Evolutionary conservation across 1,139 yeast species (phyloP).

Genomic region (Taphrina wiesneri): DNA sequence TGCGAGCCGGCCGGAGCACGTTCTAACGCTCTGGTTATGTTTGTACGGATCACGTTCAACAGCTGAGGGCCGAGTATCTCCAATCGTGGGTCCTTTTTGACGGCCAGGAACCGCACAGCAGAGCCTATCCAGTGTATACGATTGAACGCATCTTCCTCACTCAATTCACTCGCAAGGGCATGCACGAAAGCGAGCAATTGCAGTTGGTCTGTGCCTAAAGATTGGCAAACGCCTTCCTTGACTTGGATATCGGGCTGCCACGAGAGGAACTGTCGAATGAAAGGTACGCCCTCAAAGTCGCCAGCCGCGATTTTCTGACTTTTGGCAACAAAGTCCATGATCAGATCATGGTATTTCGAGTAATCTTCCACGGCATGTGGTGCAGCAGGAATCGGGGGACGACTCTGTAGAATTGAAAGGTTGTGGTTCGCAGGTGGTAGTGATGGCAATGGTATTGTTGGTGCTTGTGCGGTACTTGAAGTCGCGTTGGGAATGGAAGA

Average conservation of each 20-base stretch:
- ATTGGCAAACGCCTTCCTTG: slow-evolving; percentile 9
- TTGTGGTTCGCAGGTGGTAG: neutral
- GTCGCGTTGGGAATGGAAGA: neutral
- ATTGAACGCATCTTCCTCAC: slow-evolving; percentile 11
- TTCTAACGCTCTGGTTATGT: neutral
- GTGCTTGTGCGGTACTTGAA: neutral
- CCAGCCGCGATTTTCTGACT: slow-evolving; percentile 11
- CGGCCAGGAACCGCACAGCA: neutral
- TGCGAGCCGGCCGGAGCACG: slow-evolving; percentile 8
- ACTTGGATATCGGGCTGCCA: slow-evolving; percentile 14
- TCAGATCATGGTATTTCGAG: slow-evolving; percentile 2
- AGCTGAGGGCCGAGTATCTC: slow-evolving; percentile 11
- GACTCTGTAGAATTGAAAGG: neutral
- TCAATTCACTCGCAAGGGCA: slow-evolving; percentile 13
- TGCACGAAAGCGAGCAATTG: slow-evolving; percentile 19
- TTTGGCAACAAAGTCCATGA: slow-evolving; percentile 14
- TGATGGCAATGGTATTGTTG: neutral
- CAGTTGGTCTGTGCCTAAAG: slow-evolving; percentile 3
- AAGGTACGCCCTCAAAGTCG: slow-evolving; percentile 12
- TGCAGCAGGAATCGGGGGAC: neutral
- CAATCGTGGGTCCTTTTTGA: slow-evolving; percentile 7
- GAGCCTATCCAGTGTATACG: slow-evolving; percentile 19
- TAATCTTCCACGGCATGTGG: neutral
- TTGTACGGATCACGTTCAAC: neutral
- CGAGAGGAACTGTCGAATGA: slow-evolving; percentile 18